These are phyloP conservation scores for Candida sonorensis DNA, from an alignment of 805 yeast genomes.

Conservation along the genomic window DNA sequence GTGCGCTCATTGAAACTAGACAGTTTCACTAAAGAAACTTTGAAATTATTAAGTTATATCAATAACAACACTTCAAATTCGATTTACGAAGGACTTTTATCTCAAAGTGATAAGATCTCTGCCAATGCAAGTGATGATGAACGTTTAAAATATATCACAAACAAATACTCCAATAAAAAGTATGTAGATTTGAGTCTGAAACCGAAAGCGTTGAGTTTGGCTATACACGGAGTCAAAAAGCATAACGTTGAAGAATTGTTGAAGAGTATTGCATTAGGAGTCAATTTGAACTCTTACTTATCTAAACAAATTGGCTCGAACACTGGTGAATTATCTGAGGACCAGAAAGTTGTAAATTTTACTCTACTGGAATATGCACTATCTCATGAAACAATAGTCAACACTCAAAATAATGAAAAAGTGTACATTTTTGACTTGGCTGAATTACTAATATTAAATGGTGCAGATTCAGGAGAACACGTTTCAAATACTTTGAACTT, in stretches of 20 bases:
- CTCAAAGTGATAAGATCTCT: constrained; percentile 20
- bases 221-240: constrained; percentile 47
- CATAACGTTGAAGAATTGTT: constrained; percentile 41
- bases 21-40: constrained; percentile 52
- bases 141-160: constrained; percentile 52
- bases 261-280: constrained; percentile 40
- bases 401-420: constrained; percentile 7
- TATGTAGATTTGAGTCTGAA: constrained; percentile 27
- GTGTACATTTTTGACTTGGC: constrained; percentile 38
- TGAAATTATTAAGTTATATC: constrained; percentile 43
- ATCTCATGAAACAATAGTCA: constrained; percentile 25
- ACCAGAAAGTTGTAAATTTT: constrained; percentile 13
- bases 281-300: constrained; percentile 36
- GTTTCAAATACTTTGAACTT: constrained; percentile 31
- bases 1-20: constrained; percentile 76
- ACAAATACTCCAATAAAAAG: constrained; percentile 54
- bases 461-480: constrained; percentile 37
- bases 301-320: constrained; percentile 15
- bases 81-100: constrained; percentile 47
- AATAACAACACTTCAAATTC: constrained; percentile 51
- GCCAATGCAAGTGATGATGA: constrained; percentile 34
- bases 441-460: constrained; percentile 53
- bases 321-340: neutral
- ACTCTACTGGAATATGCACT: constrained; percentile 46
- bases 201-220: constrained; percentile 11